Percentiles rank a stretch among this genome's conserved stretches.
These are phyloP conservation scores for Alloteropsis semialata DNA, from an alignment of 176 grass and related monocot genomes.

Conservation along the genomic window DNA sequence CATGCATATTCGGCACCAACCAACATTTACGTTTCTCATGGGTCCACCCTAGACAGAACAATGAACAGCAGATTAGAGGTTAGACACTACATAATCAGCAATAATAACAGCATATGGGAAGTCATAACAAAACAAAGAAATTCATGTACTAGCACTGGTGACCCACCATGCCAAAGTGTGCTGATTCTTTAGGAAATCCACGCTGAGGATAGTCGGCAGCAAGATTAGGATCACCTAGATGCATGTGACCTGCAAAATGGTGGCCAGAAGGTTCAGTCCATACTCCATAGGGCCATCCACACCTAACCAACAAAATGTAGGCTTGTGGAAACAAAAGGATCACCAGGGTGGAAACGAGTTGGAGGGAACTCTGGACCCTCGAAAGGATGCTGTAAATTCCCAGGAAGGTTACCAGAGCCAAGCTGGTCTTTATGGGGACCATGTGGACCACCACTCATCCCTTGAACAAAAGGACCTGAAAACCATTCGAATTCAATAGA, in stretches of 20 bases:
- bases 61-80: slow-evolving; percentile 2
- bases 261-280: slow-evolving; percentile 41
- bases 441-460: slow-evolving; percentile 40
- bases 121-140: slow-evolving; percentile 10
- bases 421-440: slow-evolving; percentile 34
- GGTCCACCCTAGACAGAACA: slow-evolving; percentile 37
- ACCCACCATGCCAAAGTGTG: slow-evolving; percentile 44
- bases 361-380: slow-evolving; percentile 39
- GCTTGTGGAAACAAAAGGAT: slow-evolving; percentile 35
- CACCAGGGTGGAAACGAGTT: slow-evolving; percentile 38
- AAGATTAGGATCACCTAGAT: slow-evolving; percentile 43
- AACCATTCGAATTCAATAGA: slow-evolving; percentile 25
- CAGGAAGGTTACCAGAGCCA: slow-evolving; percentile 42
- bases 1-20: slow-evolving; percentile 92
- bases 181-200: slow-evolving; percentile 59
- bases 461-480: slow-evolving; percentile 50
- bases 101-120: slow-evolving; percentile 30
- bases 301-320: neutral
- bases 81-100: neutral
- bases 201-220: slow-evolving; percentile 38
- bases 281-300: slow-evolving; percentile 23
- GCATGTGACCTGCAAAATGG: slow-evolving; percentile 37
- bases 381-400: slow-evolving; percentile 38
- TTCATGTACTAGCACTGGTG: slow-evolving; percentile 9
- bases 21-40: slow-evolving; percentile 54